These are phyloP conservation scores for Aspergillus avenaceus DNA, from an alignment of 495 filamentous ascomycete genomes.

Conservation along the genomic window DNA sequence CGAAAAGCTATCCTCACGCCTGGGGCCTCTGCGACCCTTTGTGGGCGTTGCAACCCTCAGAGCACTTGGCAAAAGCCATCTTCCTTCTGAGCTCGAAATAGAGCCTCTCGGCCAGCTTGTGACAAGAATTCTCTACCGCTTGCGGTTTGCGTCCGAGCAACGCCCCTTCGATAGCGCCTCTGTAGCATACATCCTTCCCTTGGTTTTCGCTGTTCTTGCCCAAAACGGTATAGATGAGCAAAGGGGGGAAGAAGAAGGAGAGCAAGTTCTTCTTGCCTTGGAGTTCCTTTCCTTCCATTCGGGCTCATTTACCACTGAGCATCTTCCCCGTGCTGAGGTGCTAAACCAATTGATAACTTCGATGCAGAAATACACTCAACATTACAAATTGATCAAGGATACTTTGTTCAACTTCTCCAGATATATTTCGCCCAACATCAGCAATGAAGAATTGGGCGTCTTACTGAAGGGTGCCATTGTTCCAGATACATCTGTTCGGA, in stretches of 20 bases:
- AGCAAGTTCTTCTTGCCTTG: slow-evolving; percentile 86
- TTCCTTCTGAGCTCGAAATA: slow-evolving; percentile 65
- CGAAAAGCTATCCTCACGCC: slow-evolving; percentile 65
- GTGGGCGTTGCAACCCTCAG: slow-evolving; percentile 84
- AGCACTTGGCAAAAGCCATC: slow-evolving; percentile 63
- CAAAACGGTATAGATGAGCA: slow-evolving; percentile 71
- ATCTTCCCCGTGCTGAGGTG: slow-evolving; percentile 71
- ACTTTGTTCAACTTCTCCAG: slow-evolving; percentile 79
- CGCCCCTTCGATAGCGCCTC: slow-evolving; percentile 83
- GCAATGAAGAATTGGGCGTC: slow-evolving; percentile 59
- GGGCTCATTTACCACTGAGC: slow-evolving; percentile 61
- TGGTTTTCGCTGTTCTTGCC: slow-evolving; percentile 69
- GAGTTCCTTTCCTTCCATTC: slow-evolving; percentile 89
- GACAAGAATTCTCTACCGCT: slow-evolving; percentile 83
- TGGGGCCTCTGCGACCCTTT: slow-evolving; percentile 73
- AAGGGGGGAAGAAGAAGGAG: slow-evolving; percentile 65
- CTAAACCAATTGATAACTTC: slow-evolving; percentile 65
- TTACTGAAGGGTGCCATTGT: slow-evolving; percentile 74
- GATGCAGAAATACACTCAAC: slow-evolving; percentile 86
- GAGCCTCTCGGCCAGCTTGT: slow-evolving; percentile 81
- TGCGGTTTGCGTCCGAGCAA: slow-evolving; percentile 88
- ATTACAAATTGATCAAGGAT: slow-evolving; percentile 92
- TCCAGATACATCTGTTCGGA: slow-evolving; percentile 71
- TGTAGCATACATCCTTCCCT: slow-evolving; percentile 78
- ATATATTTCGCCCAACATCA: slow-evolving; percentile 73